phyloP scores from a whole-genome alignment of 129 eudicot genomes.

The Dittrichia graveolens region DNA sequence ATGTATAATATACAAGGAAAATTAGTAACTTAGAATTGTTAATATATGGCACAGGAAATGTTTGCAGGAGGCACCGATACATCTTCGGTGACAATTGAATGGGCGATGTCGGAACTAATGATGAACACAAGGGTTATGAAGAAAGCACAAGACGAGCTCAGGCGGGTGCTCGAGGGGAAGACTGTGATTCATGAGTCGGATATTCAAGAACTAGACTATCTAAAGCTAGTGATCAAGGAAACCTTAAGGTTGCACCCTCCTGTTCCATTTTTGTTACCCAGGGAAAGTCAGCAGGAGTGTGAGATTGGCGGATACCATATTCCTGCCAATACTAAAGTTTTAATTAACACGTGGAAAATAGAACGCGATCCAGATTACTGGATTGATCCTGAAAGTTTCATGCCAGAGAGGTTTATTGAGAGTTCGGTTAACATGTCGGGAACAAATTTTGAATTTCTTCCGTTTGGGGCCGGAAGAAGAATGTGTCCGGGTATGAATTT shows the following conservation, averaged over 20 bases:
- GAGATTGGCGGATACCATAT: no score
- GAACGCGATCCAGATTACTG: background rate
- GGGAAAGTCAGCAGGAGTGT: no score
- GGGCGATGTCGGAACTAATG: background rate
- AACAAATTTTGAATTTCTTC: background rate
- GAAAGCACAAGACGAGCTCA: background rate
- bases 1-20: no score
- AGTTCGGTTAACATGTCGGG: background rate
- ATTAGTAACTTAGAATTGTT: background rate
- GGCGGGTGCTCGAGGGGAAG: no score
- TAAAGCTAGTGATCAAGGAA: no score
- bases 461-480: background rate
- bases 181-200: no score
- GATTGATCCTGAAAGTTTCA: background rate
- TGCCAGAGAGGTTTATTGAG: background rate
- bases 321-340: background rate
- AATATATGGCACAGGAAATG: background rate
- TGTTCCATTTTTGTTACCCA: no score
- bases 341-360: background rate
- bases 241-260: no score
- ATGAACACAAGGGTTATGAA: background rate
- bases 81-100: background rate
- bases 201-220: no score
- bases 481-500: no score
- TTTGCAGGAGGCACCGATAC: background rate